phyloP scores from a whole-genome alignment of 306 rosid genomes.

The Rosa lucieae region DNA sequence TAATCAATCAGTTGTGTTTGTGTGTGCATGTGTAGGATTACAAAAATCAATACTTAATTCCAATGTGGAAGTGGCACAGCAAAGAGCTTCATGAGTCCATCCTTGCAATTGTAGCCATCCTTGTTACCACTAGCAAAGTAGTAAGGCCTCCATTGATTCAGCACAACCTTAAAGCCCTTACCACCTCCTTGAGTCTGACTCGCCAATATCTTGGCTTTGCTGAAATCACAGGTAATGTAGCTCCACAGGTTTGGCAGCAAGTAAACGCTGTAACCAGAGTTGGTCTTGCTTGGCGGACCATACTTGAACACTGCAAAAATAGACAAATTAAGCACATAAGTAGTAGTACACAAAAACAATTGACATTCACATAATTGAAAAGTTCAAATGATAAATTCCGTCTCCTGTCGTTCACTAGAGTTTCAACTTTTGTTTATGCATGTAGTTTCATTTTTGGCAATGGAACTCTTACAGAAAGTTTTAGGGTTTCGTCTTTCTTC shows the following conservation, averaged over 20 bases:
- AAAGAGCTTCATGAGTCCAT: constrained; percentile 48
- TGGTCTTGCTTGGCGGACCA: constrained; percentile 26
- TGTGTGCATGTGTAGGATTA: not conserved
- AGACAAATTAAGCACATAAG: too few species aligned
- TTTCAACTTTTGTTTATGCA: too few species aligned
- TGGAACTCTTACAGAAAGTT: too few species aligned
- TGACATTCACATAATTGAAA: too few species aligned
- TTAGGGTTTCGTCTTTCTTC: too few species aligned
- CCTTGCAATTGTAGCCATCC: constrained; percentile 45
- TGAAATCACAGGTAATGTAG: constrained; percentile 51
- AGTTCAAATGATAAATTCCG: too few species aligned
- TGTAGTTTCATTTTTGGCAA: too few species aligned
- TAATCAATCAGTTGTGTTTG: not conserved
- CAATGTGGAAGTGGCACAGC: constrained; percentile 35
- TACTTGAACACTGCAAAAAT: constrained; percentile 51
- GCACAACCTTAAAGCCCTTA: constrained; percentile 38
- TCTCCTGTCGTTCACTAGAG: too few species aligned
- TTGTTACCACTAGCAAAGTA: constrained; percentile 53
- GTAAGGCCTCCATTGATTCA: constrained; percentile 45
- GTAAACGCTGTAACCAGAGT: constrained; percentile 38
- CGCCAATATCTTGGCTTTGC: constrained; percentile 44
- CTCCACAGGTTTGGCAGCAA: constrained; percentile 46
- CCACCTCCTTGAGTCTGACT: constrained; percentile 34
- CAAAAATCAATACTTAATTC: not conserved
- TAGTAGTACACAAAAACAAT: too few species aligned